Conservation (phyloP, 164 flowering plant species). For the Nymphaea thermarum region DNA sequence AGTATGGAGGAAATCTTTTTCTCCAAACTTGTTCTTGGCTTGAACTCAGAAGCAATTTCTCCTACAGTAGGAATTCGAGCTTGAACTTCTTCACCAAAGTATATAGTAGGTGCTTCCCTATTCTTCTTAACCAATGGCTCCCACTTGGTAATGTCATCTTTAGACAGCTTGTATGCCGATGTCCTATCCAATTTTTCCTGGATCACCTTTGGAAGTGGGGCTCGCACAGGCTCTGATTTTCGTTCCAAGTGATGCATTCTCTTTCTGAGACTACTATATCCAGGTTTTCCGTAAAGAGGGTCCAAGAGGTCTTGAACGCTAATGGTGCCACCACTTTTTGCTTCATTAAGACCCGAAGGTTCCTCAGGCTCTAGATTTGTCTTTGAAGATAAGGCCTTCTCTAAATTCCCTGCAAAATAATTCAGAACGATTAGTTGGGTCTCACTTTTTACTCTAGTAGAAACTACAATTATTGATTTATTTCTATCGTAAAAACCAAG, state of each 20-base stretch:
- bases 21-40: constrained; percentile 82
- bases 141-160: constrained; percentile 66
- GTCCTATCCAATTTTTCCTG: constrained; percentile 55
- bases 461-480: too few relatives aligned
- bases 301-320: constrained; percentile 62
- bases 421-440: neutral
- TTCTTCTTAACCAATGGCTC: constrained; percentile 66
- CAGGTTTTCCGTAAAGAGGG: constrained; percentile 49
- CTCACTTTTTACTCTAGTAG: neutral
- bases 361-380: constrained; percentile 65
- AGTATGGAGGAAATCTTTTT: constrained; percentile 61
- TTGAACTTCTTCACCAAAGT: constrained; percentile 42
- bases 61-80: constrained; percentile 74
- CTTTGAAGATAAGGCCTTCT: constrained; percentile 19
- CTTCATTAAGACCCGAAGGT: constrained; percentile 52
- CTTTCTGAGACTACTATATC: constrained; percentile 51
- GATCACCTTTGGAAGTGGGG: constrained; percentile 61
- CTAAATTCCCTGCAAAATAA: neutral
- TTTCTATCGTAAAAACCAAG: too few relatives aligned
- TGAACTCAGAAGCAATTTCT: constrained; percentile 70
- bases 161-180: constrained; percentile 42
- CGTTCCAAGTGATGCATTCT: constrained; percentile 34
- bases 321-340: constrained; percentile 43
- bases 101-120: constrained; percentile 69
- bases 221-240: constrained; percentile 32